Percentiles rank a stretch among this genome's conserved stretches.
Evolutionary conservation across 352 stramenopile genomes (phyloP).

Genomic region (Pythium brassicae): DNA sequence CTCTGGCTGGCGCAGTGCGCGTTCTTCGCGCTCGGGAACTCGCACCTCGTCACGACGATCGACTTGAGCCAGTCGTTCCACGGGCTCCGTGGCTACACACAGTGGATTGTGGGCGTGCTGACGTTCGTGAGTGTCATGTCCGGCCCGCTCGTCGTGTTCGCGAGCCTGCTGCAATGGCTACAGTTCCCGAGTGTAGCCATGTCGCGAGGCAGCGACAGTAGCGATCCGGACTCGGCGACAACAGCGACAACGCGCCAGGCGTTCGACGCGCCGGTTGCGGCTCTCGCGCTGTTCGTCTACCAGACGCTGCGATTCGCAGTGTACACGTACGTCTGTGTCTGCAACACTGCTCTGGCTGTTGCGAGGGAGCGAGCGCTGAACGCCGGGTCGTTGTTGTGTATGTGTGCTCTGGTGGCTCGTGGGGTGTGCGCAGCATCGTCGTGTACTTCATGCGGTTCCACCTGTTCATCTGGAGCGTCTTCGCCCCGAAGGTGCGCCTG

Average conservation of each 20-base stretch:
- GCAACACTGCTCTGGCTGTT: not conserved
- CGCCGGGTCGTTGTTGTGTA: not conserved
- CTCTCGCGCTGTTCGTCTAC: slow-evolving; percentile 40
- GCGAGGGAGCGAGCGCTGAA: no score
- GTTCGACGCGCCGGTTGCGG: slow-evolving; percentile 10
- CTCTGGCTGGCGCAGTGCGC: slow-evolving; percentile 56
- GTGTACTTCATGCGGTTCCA: slow-evolving; percentile 89
- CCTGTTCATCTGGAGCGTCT: slow-evolving; percentile 90
- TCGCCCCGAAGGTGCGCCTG: slow-evolving; percentile 73
- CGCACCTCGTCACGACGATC: slow-evolving; percentile 86
- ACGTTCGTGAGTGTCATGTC: slow-evolving; percentile 78
- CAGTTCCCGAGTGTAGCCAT: not conserved
- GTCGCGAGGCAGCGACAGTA: not conserved
- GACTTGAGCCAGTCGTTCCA: slow-evolving; percentile 88
- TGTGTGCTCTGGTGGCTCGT: no score
- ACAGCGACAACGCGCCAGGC: not conserved
- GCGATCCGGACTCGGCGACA: not conserved
- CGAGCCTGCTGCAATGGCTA: slow-evolving; percentile 42
- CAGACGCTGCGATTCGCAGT: slow-evolving; percentile 58
- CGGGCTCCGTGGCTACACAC: slow-evolving; percentile 72
- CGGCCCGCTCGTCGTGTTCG: slow-evolving; percentile 60
- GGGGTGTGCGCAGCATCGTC: slow-evolving; percentile 43
- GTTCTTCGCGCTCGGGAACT: slow-evolving; percentile 87
- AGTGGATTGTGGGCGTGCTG: slow-evolving; percentile 69
- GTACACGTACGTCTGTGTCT: slow-evolving; percentile 43